Base-by-base conservation (phyloP, 208 protist species). In the Polymyxa betae region DNA sequence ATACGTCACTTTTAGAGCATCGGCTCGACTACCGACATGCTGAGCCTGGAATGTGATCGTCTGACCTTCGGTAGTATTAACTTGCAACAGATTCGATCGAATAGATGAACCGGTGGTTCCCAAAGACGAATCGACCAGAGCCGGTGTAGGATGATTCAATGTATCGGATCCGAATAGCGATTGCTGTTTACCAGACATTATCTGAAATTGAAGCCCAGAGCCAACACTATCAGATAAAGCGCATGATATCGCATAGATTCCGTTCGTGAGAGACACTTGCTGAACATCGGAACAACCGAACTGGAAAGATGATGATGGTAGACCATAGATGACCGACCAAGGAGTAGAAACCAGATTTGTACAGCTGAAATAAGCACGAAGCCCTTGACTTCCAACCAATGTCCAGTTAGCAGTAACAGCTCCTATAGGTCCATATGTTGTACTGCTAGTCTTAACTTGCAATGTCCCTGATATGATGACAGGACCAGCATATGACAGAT, bases 401-500 rank as follows among this genome's bases (percentile, higher is more conserved):
- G 72, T 82, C 72, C 72, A 82, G n/a, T 82, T 82, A 43, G 72
- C 72, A 35, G n/a, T 82, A 12, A 43, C n/a, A 12, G 5, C 12
- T 5, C 72, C 72, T 5, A 29, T 60, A 24, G 24, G 16, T 5
- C n/a, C 12, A n/a, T 5, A 5, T n/a, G 5, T 43, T 5, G 16
- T 16, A 20, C 72, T n/a, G n/a, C 16, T 40, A n/a, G 72, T 43
- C 72, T 43, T 82, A n/a, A 35, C 12, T 20, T 5, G 5, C 72
- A 82, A n/a, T n/a, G 72, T 40, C 16, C n/a, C n/a, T 5, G 87
- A 41, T 40, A 64, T 16, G 43, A 89, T 0, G 24, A 43, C 87
- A 35, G 87, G 87, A 1, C 87, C 87, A 46, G 87, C 12, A 41
- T 45, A 89, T 1, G 87, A 89, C 43, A 89, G n/a, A 12, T 20